Evolutionary conservation across 192 early-diverging fungal species (phyloP).

Genomic region (Coemansia sp.): DNA sequence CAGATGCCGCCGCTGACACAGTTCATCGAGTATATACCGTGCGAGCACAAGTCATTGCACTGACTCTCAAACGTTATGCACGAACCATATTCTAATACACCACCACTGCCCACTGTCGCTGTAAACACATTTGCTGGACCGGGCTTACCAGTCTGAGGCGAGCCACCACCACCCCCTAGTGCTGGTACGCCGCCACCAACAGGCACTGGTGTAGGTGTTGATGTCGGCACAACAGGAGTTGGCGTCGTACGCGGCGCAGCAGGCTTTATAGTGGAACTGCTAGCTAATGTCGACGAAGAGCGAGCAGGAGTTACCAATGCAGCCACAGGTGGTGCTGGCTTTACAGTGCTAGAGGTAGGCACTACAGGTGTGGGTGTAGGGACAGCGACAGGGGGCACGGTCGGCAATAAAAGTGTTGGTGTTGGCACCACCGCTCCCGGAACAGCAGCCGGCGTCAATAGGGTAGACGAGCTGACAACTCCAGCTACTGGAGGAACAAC

Average conservation of each 20-base stretch:
- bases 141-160: slow-evolving; percentile 10
- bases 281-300: slow-evolving; percentile 2
- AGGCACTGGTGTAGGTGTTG: background rate
- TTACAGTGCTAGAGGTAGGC: slow-evolving; percentile 6
- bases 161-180: slow-evolving; percentile 36
- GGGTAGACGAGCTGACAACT: background rate
- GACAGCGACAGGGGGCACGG: background rate
- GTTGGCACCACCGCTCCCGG: slow-evolving; percentile 5
- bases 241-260: background rate
- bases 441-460: background rate
- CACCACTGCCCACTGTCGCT: slow-evolving; percentile 43
- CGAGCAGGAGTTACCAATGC: background rate
- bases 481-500: slow-evolving; percentile 12
- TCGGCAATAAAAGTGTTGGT: background rate
- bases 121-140: slow-evolving; percentile 40
- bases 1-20: slow-evolving; percentile 47
- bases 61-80: slow-evolving; percentile 51
- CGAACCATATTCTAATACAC: slow-evolving; percentile 40
- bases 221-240: background rate
- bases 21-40: slow-evolving; percentile 47
- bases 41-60: slow-evolving; percentile 44
- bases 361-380: background rate
- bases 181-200: slow-evolving; percentile 26
- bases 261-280: slow-evolving; percentile 1
- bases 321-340: background rate